phyloP scores from a whole-genome alignment of 345 rosid genomes.

The Populus davidiana region DNA sequence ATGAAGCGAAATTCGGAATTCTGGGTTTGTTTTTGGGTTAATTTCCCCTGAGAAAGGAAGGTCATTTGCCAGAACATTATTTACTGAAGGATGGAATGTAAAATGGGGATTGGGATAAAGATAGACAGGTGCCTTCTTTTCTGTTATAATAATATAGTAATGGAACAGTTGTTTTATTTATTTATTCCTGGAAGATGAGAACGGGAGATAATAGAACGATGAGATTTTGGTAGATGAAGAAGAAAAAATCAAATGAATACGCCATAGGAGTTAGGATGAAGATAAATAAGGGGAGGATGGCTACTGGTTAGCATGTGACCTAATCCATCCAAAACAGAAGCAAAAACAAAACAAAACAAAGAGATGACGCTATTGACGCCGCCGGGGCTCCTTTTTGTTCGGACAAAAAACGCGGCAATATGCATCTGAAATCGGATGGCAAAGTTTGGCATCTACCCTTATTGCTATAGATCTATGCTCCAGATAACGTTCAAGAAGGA shows the following conservation, averaged over 20 bases:
- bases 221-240: not conserved
- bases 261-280: too few species aligned
- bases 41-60: not conserved
- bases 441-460: not conserved
- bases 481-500: not conserved
- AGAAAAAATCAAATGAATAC: not conserved
- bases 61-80: not conserved
- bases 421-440: not conserved
- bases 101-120: not conserved
- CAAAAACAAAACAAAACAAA: not conserved
- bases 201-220: not conserved
- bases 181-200: too few species aligned
- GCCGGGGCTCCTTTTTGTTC: not conserved
- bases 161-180: too few species aligned
- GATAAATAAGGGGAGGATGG: not conserved
- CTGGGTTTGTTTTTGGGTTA: not conserved
- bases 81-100: not conserved
- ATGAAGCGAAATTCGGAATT: not conserved
- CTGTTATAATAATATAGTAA: too few species aligned
- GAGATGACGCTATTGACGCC: not conserved
- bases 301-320: not conserved
- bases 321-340: not conserved
- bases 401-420: not conserved
- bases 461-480: not conserved
- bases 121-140: too few species aligned